These are phyloP conservation scores for Fusarium cicatricum DNA, from an alignment of 2,329 filamentous ascomycete species.

Conservation along the genomic window DNA sequence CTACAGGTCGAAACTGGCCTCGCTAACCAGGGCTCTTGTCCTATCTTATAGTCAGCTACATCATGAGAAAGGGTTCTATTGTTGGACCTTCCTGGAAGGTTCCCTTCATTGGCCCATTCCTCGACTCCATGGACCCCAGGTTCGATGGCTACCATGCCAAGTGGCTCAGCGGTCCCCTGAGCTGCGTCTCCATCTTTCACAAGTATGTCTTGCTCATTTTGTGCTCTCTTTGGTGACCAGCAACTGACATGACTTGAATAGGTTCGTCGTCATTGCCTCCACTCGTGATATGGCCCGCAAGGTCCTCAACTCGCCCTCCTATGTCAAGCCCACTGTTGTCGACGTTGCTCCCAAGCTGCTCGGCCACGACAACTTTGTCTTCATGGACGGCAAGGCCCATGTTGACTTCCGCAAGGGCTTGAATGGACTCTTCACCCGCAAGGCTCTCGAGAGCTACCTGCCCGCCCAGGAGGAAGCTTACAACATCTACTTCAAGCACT, in stretches of 20 bases:
- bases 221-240: neutral
- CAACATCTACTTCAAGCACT: slow-evolving; percentile 83
- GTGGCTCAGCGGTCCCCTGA: slow-evolving; percentile 90
- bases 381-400: slow-evolving; percentile 92
- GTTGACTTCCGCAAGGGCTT: slow-evolving; percentile 98
- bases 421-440: slow-evolving; percentile 92
- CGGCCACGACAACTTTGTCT: slow-evolving; percentile 93
- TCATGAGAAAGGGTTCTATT: slow-evolving; percentile 78
- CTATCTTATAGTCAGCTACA: slow-evolving; percentile 70
- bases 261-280: slow-evolving; percentile 96
- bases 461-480: slow-evolving; percentile 94
- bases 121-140: slow-evolving; percentile 89
- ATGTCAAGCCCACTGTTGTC: slow-evolving; percentile 95
- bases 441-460: slow-evolving; percentile 86
- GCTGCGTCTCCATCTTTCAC: slow-evolving; percentile 99
- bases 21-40: slow-evolving; percentile 30
- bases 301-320: slow-evolving; percentile 92
- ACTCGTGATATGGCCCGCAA: slow-evolving; percentile 95
- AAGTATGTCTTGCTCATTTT: slow-evolving; percentile 69
- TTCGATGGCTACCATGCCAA: slow-evolving; percentile 92
- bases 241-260: slow-evolving; percentile 47
- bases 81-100: slow-evolving; percentile 78
- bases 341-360: slow-evolving; percentile 94
- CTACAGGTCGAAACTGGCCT: neutral
- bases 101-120: slow-evolving; percentile 94